A percentile compares a stretch with the other conserved stretches of the same genome.
Conservation (phyloP, 2,329 filamentous ascomycete species). For the Spiromastix sp. region DNA sequence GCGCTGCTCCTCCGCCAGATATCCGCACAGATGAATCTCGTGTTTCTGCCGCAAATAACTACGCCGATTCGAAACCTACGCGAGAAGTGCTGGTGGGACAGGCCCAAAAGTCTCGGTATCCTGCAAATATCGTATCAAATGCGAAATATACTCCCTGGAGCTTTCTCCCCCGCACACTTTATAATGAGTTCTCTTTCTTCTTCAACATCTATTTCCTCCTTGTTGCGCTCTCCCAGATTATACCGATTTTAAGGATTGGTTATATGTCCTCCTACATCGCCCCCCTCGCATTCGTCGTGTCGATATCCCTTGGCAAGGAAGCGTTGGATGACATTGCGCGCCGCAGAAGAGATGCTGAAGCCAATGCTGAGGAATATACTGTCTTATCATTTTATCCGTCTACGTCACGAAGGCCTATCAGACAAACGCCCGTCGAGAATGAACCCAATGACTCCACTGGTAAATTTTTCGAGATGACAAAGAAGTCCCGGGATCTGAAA, state of each 20-base stretch:
- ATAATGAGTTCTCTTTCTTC: constrained; percentile 99
- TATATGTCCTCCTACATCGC: constrained; percentile 93
- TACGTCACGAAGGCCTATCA: constrained; percentile 9
- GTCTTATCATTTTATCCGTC: constrained; percentile 58
- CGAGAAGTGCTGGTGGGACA: constrained; percentile 68
- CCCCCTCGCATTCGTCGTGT: constrained; percentile 80
- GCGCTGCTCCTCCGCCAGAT: constrained; percentile 28
- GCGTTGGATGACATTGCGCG: constrained; percentile 86
- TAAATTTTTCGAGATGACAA: constrained; percentile 55
- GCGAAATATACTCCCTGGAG: constrained; percentile 95
- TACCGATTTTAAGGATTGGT: constrained; percentile 80
- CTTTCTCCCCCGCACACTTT: constrained; percentile 86
- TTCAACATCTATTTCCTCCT: constrained; percentile 99
- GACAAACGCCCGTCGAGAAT: constrained; percentile 14
- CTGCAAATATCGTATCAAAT: constrained; percentile 86
- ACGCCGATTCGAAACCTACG: constrained; percentile 40
- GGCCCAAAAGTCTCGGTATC: constrained; percentile 63
- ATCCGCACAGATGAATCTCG: constrained; percentile 12
- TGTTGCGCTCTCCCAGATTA: constrained; percentile 86
- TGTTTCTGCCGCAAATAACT: constrained; percentile 21
- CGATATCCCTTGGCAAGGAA: constrained; percentile 90
- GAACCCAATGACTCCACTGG: constrained; percentile 18
- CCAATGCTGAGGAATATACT: constrained; percentile 82
- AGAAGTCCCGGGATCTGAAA: constrained; percentile 77
- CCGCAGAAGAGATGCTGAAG: constrained; percentile 78